Percentiles rank a stretch among this genome's conserved stretches.
These are phyloP conservation scores for Cucurbita ficifolia DNA, from an alignment of 306 rosid species.

Conservation along the genomic window DNA sequence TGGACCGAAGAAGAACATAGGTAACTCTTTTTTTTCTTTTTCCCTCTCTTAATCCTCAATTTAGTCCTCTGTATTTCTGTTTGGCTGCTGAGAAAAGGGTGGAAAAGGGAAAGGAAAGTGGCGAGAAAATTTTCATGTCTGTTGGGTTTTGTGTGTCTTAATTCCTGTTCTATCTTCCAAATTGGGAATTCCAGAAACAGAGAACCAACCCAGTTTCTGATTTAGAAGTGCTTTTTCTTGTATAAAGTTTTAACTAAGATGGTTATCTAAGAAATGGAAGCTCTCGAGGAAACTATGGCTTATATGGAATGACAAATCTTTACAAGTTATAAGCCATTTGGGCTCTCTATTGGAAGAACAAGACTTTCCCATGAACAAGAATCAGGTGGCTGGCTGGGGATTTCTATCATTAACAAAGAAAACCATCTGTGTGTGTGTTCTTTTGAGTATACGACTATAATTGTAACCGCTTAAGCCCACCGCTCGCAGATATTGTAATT, in stretches of 20 bases:
- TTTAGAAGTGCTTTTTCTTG: background rate
- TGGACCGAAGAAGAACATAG: constrained; percentile 88
- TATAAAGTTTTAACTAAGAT: background rate
- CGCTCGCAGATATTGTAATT: no score
- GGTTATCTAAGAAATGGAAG: background rate
- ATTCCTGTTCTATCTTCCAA: background rate
- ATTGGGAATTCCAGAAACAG: background rate
- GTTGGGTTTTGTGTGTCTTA: background rate
- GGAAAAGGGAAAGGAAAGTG: background rate
- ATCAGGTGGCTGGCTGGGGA: background rate
- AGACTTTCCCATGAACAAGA: background rate
- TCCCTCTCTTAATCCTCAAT: background rate
- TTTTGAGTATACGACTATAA: background rate
- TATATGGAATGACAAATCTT: background rate
- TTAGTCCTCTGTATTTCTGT: background rate
- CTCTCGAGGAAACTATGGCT: no score
- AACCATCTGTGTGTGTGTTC: background rate
- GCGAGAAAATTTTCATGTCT: background rate
- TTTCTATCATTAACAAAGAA: background rate
- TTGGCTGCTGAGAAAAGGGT: constrained; percentile 5
- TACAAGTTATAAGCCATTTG: background rate
- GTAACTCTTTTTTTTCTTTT: constrained; percentile 10
- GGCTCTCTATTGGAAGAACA: background rate
- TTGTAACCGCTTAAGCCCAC: no score
- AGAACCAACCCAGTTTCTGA: background rate